Conservation (phyloP, 2,329 filamentous ascomycete genomes). For the Trichoderma citrinoviride region DNA sequence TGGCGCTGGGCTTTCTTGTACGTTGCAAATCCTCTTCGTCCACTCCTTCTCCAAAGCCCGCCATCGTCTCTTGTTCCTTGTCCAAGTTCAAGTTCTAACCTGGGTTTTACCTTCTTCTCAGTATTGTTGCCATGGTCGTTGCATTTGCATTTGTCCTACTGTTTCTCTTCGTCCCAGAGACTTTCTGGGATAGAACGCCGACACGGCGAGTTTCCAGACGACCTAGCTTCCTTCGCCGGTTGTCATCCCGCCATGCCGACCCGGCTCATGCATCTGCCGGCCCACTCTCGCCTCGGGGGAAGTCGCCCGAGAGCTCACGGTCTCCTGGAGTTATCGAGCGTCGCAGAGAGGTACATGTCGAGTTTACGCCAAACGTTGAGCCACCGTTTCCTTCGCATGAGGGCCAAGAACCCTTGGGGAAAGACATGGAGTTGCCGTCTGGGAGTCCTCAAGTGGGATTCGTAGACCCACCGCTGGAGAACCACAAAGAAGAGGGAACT, state of each 20-base stretch:
- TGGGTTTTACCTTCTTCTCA: conserved; percentile 31
- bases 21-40: conserved; percentile 28
- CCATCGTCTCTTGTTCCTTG: not conserved
- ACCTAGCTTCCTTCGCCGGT: conserved; percentile 47
- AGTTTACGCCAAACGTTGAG: conserved; percentile 28
- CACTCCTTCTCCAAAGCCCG: not conserved
- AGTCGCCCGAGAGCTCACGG: conserved; percentile 12
- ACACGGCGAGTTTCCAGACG: conserved; percentile 40
- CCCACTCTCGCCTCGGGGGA: conserved; percentile 10
- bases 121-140: conserved; percentile 80
- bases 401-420: not conserved
- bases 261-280: conserved; percentile 18
- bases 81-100: not conserved
- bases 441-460: conserved; percentile 1
- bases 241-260: conserved; percentile 43
- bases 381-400: not conserved
- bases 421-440: not conserved
- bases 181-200: conserved; percentile 89
- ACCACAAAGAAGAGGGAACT: not conserved
- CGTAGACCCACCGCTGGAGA: not conserved
- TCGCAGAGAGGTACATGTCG: conserved; percentile 34
- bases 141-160: conserved; percentile 67
- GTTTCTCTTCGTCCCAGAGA: conserved; percentile 91
- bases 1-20: conserved; percentile 94
- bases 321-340: conserved; percentile 26